Evolutionary conservation across 148 eudicot genomes (phyloP), one percentile per base, ranked within the genome.

Genomic region (Rhododendron kiyosumense): DNA sequence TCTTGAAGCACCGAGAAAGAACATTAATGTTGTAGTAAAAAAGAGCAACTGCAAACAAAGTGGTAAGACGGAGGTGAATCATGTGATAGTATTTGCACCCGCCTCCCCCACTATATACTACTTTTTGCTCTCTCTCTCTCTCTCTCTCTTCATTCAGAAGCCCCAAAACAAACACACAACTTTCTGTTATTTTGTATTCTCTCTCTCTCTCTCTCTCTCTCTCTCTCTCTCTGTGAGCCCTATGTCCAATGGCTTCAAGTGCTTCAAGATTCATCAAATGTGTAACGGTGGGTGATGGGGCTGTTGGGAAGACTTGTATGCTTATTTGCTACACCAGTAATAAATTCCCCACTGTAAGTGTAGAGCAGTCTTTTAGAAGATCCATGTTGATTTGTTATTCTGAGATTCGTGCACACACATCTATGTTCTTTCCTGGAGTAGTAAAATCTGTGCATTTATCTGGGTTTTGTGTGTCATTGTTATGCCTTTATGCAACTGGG

Each of bases 281-380:
- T 88, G 98, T 94, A 28, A 94, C 98, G 45, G 98, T 94, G 15
- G 98, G 98, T 85, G 98, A 94, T 91, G 98, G 98, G 7, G 96
- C 98, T 89, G 96, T 92, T 81, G 96, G 96, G 45, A 94, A 94
- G 84, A 94, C 98, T 88, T 93, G 98, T 89, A 93, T 94, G 98
- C 88, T 94, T 54, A 94, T 94, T 81, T 94, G 98, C 86, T 94
- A 93, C 69, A 93, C 98, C 59, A 93, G 94, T 87, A 93, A 94
- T 91, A 94, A 93, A 89, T 94, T 94, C 71, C 98, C 98, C 81
- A 94, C 98, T 90, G 96, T 93, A 75, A 90, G 94, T 87, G 26
- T 26, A 17, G 65, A 59, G 9, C n/a, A 20, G 78, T 22, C 34
- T 82, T 41, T 45, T n/a, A 46, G 8, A 51, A 74, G 69, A 51